These are phyloP conservation scores for Ophiostoma novo-ulmi DNA, from an alignment of 2,329 filamentous ascomycete genomes.

Conservation along the genomic window DNA sequence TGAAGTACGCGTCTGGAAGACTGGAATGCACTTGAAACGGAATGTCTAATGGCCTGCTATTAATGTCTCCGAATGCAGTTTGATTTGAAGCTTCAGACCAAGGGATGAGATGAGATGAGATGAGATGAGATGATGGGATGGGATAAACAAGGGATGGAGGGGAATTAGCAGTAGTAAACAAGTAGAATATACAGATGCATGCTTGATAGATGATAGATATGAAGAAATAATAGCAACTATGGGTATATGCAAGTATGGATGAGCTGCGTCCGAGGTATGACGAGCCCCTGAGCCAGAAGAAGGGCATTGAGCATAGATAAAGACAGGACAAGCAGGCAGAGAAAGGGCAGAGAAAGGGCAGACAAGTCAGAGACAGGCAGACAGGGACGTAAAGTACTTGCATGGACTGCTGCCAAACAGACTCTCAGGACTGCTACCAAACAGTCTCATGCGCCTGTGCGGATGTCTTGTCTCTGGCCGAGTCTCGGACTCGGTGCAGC, in stretches of 20 bases:
- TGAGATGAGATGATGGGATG: not conserved
- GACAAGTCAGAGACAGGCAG: not conserved
- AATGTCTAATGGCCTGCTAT: not conserved
- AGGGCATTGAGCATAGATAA: not conserved
- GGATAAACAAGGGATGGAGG: not conserved
- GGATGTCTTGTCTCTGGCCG: not conserved
- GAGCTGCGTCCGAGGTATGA: slow-evolving; percentile 1
- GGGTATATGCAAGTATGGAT: not conserved
- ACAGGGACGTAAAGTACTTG: not conserved
- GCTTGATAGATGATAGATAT: not conserved
- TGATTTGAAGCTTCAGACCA: not conserved
- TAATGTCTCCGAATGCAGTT: not conserved
- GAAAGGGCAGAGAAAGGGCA: not conserved
- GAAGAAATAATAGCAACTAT: not conserved
- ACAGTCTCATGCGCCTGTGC: too few species aligned
- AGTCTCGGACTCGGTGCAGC: not conserved
- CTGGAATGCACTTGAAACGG: not conserved
- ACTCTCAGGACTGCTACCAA: not conserved
- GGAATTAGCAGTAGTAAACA: not conserved
- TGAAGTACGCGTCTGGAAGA: not conserved
- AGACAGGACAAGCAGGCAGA: not conserved
- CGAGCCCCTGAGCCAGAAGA: not conserved
- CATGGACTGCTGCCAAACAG: not conserved
- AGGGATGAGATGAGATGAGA: not conserved
- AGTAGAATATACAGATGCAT: not conserved